Base-by-base conservation (phyloP, 148 eudicot genomes). In the Rhododendron williamsianum region DNA sequence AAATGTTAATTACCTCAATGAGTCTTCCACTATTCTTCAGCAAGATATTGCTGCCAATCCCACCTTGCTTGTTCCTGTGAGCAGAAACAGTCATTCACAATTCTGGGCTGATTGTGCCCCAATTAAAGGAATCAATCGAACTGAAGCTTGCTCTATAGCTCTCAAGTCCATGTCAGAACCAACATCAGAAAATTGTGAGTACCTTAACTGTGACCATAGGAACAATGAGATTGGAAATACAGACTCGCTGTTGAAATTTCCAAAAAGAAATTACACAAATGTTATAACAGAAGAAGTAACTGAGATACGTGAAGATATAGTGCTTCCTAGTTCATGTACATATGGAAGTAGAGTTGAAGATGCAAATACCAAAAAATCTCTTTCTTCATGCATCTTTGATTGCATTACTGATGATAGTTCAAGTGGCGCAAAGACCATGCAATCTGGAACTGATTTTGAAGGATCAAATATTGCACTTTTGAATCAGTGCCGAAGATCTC, bases 371-470 rank as follows among this genome's bases (percentile, higher is more conserved):
- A 52, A 80, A 49, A 90, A 87, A 81, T 82, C 85, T 25, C 80
- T 82, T 41, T 41, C 51, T 54, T 85, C 90, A 65, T 86, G 86
- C 81, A 76, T 78, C 52, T 87, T 88, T 81, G 90, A 87, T 65
- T 76, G 87, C 78, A 58, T 82, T 58, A 48, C 65, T 43, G 76
- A 84, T 71, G 85, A 86, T 63, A 86, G 74, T 76, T 84, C 89
- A 16, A 84, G 85, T 87, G 88, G 85, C 77, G 25, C 76, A 81
- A 86, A 87, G 80, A 90, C 93, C 81, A 65, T 86, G 87, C 90
- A 86, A 35, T 88, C 89, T 81, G 87, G 87, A 74, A 83, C 78
- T 81, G 82, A 85, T 80, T 72, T 90, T 60, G 88, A 78, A 54
- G 85, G 88, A 52, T 84, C 90, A 19, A 81, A 83, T 83, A 36